Evolutionary conservation across 1,284 basidiomycete species (phyloP), one percentile per base, ranked within the genome.

Genomic region (Sanghuangporus sanghuang): DNA sequence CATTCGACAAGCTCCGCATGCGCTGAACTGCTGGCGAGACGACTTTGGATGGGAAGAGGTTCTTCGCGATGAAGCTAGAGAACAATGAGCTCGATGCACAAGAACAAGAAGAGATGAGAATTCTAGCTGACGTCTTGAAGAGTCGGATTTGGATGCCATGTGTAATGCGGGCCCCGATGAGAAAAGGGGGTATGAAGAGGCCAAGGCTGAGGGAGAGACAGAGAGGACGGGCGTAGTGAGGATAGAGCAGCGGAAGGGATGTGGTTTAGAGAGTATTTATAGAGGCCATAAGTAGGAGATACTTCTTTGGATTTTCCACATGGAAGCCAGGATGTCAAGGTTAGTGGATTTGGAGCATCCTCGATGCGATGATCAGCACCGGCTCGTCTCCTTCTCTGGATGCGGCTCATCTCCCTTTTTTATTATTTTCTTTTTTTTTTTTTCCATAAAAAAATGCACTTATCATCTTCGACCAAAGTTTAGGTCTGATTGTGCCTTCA

Each of bases 1-100:
- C 85, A 92, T 92, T 60, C 93, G 86, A 75, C 93, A 96, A 42
- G 93, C 92, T 58, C 92, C 93, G 72, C 93, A 95, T 2, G 93
- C 93, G 40, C 89, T 87, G 76, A 92, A 93, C 70, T 93, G 92
- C 69, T 90, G 89, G 57, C 91, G 78, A 2, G 85, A 82, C 11
- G 89, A 87, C 73, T 90, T 91, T 61, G 89, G 85, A 64, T 88
- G 85, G 36, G 79, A 72, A 1, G 79, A 72, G 57, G 76, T 75
- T 71, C 82, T 75, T 52, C 68, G 36, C 68, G 68, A 62, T 64
- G 66, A 59, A 61, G 66, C 52, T 67, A 59, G 67, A 44, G 65
- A 39, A 50, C 12, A 23, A 21, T 49, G 35, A 63, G 49, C 52
- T 38, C n/a, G 46, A 44, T 12, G 40, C 6, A 32, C 42, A 42